phyloP scores from a whole-genome alignment of 148 eudicot genomes.

The Agrostemma githago region DNA sequence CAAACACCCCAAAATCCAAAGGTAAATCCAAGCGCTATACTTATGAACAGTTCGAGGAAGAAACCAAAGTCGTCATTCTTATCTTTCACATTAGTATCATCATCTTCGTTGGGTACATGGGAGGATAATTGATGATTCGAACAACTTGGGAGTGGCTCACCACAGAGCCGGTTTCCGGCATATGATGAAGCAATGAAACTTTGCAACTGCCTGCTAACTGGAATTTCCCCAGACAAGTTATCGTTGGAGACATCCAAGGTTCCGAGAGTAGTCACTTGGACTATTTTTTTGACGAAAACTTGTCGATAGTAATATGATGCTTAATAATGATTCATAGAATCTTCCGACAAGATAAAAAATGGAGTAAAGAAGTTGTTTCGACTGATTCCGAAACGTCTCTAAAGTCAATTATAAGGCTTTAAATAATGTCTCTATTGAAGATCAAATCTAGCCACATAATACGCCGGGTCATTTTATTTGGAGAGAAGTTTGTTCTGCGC shows the following conservation, averaged over 20 bases:
- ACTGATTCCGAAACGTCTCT: too few relatives aligned
- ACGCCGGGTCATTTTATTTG: too few relatives aligned
- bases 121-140: neutral
- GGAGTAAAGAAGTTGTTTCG: too few relatives aligned
- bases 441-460: too few relatives aligned
- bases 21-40: constrained; percentile 15
- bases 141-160: constrained; percentile 16
- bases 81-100: neutral
- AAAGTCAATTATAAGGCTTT: too few relatives aligned
- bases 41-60: constrained; percentile 11
- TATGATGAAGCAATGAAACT: constrained; percentile 10
- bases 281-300: neutral
- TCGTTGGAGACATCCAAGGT: constrained; percentile 15
- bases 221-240: constrained; percentile 14
- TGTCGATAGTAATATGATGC: too few relatives aligned
- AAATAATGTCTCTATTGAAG: too few relatives aligned
- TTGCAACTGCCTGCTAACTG: constrained; percentile 17
- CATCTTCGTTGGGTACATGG: neutral
- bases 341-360: too few relatives aligned
- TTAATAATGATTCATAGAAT: too few relatives aligned
- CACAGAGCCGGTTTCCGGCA: constrained; percentile 20
- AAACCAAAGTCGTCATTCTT: constrained; percentile 6
- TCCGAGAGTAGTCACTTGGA: neutral
- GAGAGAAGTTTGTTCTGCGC: too few relatives aligned
- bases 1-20: constrained; percentile 17